Conservation (phyloP, 345 rosid genomes). For the Dipteronia dyeriana region DNA sequence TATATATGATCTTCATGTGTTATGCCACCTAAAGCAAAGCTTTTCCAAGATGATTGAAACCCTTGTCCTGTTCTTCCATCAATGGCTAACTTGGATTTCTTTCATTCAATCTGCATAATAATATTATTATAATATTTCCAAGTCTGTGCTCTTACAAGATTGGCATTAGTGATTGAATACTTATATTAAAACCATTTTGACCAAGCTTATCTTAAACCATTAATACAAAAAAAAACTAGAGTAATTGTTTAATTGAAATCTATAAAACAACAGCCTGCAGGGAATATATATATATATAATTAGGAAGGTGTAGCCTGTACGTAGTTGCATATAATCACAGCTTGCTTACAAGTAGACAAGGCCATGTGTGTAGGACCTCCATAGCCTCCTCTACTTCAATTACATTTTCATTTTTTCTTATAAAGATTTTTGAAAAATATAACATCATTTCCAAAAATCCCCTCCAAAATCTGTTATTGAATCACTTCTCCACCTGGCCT, state of each 20-base stretch:
- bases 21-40: slow-evolving; percentile 2
- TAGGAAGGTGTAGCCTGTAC: slow-evolving; percentile 33
- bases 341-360: slow-evolving; percentile 69
- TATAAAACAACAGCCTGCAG: background rate
- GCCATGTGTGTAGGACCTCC: slow-evolving; percentile 92
- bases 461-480: slow-evolving; percentile 52
- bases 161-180: slow-evolving; percentile 38
- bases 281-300: slow-evolving; percentile 2
- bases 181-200: slow-evolving; percentile 21
- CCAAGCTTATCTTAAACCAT: slow-evolving; percentile 37
- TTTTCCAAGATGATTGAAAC: no score
- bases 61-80: background rate
- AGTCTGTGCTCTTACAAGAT: background rate
- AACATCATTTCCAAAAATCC: slow-evolving; percentile 39
- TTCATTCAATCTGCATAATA: background rate
- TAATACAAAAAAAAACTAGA: slow-evolving; percentile 1
- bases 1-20: slow-evolving; percentile 11
- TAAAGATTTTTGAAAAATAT: background rate
- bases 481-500: slow-evolving; percentile 37
- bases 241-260: slow-evolving; percentile 13
- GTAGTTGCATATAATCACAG: slow-evolving; percentile 47
- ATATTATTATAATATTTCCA: background rate
- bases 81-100: slow-evolving; percentile 10
- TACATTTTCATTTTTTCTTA: slow-evolving; percentile 3
- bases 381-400: slow-evolving; percentile 23